phyloP scores from a whole-genome alignment of 169 alveolate genomes.

The Plasmodium adleri region DNA sequence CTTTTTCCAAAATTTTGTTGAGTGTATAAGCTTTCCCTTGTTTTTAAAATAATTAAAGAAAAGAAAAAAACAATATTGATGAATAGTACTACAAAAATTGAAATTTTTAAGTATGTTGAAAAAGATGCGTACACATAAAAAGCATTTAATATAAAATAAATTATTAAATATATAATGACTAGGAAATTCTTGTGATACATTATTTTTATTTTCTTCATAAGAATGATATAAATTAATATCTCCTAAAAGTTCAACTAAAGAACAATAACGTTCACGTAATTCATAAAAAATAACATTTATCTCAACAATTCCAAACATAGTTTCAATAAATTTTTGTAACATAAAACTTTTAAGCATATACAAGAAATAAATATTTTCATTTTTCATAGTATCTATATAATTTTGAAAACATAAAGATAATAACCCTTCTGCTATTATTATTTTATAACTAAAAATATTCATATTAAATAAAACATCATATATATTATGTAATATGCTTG shows the following conservation, averaged over 20 bases:
- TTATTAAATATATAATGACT: slow-evolving; percentile 21
- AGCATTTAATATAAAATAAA: slow-evolving; percentile 49
- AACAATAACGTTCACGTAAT: slow-evolving; percentile 59
- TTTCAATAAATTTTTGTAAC: slow-evolving; percentile 59
- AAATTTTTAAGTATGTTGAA: slow-evolving; percentile 58
- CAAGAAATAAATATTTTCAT: slow-evolving; percentile 31
- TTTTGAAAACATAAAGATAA: slow-evolving; percentile 55
- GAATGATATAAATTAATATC: slow-evolving; percentile 37
- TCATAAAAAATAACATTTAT: slow-evolving; percentile 74
- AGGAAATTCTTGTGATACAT: slow-evolving; percentile 2
- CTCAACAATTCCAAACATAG: slow-evolving; percentile 38
- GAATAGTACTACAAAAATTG: slow-evolving; percentile 32
- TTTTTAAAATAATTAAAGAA: slow-evolving; percentile 27
- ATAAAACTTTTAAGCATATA: slow-evolving; percentile 32
- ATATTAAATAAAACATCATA: slow-evolving; percentile 65
- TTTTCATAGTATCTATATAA: slow-evolving; percentile 10
- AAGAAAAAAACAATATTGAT: slow-evolving; percentile 57
- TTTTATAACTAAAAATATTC: slow-evolving; percentile 40
- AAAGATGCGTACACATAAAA: slow-evolving; percentile 53
- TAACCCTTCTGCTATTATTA: slow-evolving; percentile 65
- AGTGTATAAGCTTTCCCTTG: slow-evolving; percentile 5
- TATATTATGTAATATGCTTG: slow-evolving; percentile 25
- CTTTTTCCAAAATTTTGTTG: slow-evolving; percentile 65
- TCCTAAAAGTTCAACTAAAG: slow-evolving; percentile 63
- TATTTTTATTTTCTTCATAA: slow-evolving; percentile 3